Evolutionary conservation across 306 rosid genomes (phyloP), one percentile per base, ranked within the genome.

Genomic region (Trifolium dubium): DNA sequence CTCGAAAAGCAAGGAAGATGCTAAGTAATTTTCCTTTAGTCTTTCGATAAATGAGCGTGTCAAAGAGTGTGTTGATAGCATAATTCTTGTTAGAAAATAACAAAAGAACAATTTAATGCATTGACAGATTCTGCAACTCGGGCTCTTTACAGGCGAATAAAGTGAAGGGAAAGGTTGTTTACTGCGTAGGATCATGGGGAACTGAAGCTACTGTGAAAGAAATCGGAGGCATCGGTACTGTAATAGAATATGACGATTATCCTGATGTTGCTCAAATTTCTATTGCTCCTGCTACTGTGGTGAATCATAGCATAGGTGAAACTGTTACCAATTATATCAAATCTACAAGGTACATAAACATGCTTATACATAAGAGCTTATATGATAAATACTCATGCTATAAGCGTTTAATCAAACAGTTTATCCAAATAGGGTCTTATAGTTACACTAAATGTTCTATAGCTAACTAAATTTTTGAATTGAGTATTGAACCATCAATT

Each of bases 231-330:
- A 58, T 46, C 19, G 99, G 99, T 17, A 51, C 73, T 12, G 75
- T 94, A 46, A 5, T 88, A 56, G 86, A 86, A 76, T 86, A 77
- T 50, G 84, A 82, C 7, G 73, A 76, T 51, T 85, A 54, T 82
- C 87, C 56, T 62, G 97, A 92, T 60, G 72, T 77, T 73, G 90
- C 96, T 13, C 81, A 83, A 69, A 79, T 94, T 77, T 94, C 79
- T 83, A 88, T 94, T 90, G 93, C 93, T 10, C 97, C 99, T 55
- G 89, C 85, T 55, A 83, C 99, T 40, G 30, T 83, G 56, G 92
- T 94, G 40, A 81, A 85, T 73, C 11, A 61, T 72, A 55, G 86
- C 54, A 18, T 70, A 2, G 96, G 93, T 29, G 59, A 70, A 10
- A 37, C 28, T 56, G 76, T 94, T 19, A 69, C 71, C 6, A 40